These are phyloP conservation scores for Curvularia eragrostidis DNA, from an alignment of 2,329 filamentous ascomycete species.

Conservation along the genomic window DNA sequence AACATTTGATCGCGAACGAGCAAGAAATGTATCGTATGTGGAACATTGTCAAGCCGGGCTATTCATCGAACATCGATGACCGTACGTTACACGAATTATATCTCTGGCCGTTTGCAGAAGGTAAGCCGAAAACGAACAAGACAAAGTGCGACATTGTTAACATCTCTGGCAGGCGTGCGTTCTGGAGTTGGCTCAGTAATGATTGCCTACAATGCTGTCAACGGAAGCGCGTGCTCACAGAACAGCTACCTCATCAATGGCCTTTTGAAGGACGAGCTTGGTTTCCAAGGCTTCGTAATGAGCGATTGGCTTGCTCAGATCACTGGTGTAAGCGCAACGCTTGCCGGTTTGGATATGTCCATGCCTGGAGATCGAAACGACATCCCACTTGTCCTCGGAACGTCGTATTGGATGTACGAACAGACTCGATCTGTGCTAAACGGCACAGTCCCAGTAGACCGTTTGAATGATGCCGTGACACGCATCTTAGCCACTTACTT, in stretches of 20 bases:
- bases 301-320: slow-evolving; percentile 88
- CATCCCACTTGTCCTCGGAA: slow-evolving; percentile 46
- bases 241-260: slow-evolving; percentile 84
- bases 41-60: slow-evolving; percentile 45
- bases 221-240: slow-evolving; percentile 65
- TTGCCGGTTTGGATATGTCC: slow-evolving; percentile 84
- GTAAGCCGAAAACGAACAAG: not conserved
- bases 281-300: slow-evolving; percentile 75
- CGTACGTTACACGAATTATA: slow-evolving; percentile 80
- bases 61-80: slow-evolving; percentile 72
- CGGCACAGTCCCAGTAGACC: slow-evolving; percentile 78
- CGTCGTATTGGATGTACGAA: slow-evolving; percentile 72
- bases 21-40: slow-evolving; percentile 64
- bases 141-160: not conserved
- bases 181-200: slow-evolving; percentile 82
- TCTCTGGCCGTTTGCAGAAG: slow-evolving; percentile 84
- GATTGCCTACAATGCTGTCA: slow-evolving; percentile 73
- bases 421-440: slow-evolving; percentile 81
- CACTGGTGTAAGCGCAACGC: slow-evolving; percentile 76
- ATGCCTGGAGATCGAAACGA: slow-evolving; percentile 74
- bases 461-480: slow-evolving; percentile 87
- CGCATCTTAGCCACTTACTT: slow-evolving; percentile 90
- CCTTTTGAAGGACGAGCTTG: slow-evolving; percentile 84
- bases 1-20: slow-evolving; percentile 78
- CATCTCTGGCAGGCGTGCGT: slow-evolving; percentile 57